phyloP scores from a whole-genome alignment of 2,329 filamentous ascomycete genomes.

The Colletotrichum karsti region DNA sequence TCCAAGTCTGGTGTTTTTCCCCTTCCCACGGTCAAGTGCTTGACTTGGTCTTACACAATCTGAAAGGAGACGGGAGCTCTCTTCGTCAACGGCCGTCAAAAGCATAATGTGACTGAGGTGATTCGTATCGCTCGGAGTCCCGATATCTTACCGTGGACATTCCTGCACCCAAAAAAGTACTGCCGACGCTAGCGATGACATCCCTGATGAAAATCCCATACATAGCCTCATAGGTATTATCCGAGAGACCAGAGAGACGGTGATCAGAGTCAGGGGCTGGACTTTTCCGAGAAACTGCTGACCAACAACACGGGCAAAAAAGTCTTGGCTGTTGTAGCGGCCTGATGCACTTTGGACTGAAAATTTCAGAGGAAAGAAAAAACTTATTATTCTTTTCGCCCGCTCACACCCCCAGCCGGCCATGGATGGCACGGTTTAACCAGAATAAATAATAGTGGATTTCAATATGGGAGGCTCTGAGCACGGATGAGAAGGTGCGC shows the following conservation, averaged over 20 bases:
- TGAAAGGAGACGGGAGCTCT: too few species aligned
- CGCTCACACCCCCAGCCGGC: too few species aligned
- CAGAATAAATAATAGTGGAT: too few species aligned
- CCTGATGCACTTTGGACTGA: conserved; percentile 1
- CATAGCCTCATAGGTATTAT: neutral
- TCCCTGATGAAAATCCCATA: neutral
- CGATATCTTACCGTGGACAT: too few species aligned
- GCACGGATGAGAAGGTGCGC: conserved; percentile 13
- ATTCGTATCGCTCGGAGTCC: too few species aligned
- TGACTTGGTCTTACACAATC: too few species aligned
- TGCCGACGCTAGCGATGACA: conserved; percentile 14
- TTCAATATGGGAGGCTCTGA: neutral
- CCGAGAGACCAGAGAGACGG: neutral
- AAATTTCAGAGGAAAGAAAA: neutral
- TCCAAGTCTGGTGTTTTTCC: too few species aligned
- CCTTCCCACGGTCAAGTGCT: too few species aligned
- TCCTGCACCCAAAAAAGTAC: neutral
- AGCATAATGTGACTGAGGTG: too few species aligned
- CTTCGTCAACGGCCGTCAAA: too few species aligned
- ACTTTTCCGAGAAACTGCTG: neutral
- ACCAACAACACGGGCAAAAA: neutral
- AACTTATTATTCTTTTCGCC: neutral
- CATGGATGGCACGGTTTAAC: too few species aligned
- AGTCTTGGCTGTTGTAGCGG: conserved; percentile 1
- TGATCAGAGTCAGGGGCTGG: neutral